Evolutionary conservation across 1,139 yeast species (phyloP), one percentile per base, ranked within the genome.

Genomic region (Nakaseomyces bracarensis): DNA sequence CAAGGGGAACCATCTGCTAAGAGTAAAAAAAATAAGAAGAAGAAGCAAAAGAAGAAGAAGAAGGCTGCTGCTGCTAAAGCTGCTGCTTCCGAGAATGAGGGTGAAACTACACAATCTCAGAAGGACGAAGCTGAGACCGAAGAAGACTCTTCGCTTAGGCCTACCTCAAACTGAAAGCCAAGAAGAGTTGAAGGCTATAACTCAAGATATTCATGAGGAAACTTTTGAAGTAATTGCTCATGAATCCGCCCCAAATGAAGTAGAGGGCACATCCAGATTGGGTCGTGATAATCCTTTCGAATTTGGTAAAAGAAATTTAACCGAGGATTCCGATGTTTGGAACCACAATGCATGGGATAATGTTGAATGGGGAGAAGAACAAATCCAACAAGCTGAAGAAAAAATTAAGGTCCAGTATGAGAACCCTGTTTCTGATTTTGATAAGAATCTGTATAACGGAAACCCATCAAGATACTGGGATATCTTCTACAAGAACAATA

Each of bases 381-480:
- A 93, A 60, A 66, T 80, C 22, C 61, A 69, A 16, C 78, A 81
- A 51, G 96, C 96, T 2, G 74, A 83, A 58, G 79, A 72, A 52
- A 77, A 81, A 62, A 82, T 91, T 22, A 66, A 75, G 11, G 75
- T 77, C 50, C 99, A 91, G 60, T 75, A 76, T 49, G 86, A 81
- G 38, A 67, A 71, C 43, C 97, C 97, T 0, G 98, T 93, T 13
- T 71, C 77, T 39, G 95, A 83, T 3, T 84, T 82, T 57, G 95
- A 91, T 60, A 86, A 84, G 64, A 71, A 72, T 27, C 67, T 79
- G 43, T 91, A 77, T 64, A 87, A 87, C 66, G 65, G 77, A 7
- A 83, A 84, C 50, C 98, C 97, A 0, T 95, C 95, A 4, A 79
- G 83, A 52, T 91, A 82, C 62, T 91, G 99, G 99, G 95, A 93